Evolutionary conservation across 495 filamentous ascomycete species (phyloP), one percentile per base, ranked within the genome.

Genomic region (Evernia prunastri): DNA sequence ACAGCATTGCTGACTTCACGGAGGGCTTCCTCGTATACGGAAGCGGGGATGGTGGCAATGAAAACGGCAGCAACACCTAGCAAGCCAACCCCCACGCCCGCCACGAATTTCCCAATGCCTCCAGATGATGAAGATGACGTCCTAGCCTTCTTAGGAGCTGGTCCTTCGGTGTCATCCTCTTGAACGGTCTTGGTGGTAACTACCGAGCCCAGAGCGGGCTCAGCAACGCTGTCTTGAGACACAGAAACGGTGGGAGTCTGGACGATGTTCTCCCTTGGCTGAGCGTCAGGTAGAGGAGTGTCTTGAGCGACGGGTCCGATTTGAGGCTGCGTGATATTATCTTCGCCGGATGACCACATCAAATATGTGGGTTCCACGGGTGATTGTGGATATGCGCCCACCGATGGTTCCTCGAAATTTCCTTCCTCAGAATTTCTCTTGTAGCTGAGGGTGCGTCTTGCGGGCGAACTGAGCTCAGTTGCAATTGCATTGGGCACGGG

Each of bases 1-100:
- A 17, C 20, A 47, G 29, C 33, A 25, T 66, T 63, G 13, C 31
- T n/a, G 23, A 67, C 37, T 56, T 71, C 69, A 58, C 65, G 65
- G 35, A 69, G 40, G 20, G 69, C 68, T 56, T 71, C 69, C 23
- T 69, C 67, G 37, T 61, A 63, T 20, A 71, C 67, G 53, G 60
- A 65, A 33, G 36, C 51, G 18, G 69, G 69, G 31, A 63, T 67
- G 1, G 67, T 67, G 12, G 67, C 67, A 49, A 71, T 35, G 18
- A 71, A 66, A 8, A 62, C 60, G 17, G 69, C 65, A 61, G 69
- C 58, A n/a, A 63, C 67, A 25, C 67, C 69, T 4, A 63, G 54
- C 36, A 67, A 56, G 27, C 69, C 69, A 35, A 69, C 29, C 18
- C 59, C 60, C 20, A 68, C 60, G 9, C 67, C 69, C 27, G 66